phyloP scores from a whole-genome alignment of 1,284 basidiomycete species.

The Ganoderma sp. region DNA sequence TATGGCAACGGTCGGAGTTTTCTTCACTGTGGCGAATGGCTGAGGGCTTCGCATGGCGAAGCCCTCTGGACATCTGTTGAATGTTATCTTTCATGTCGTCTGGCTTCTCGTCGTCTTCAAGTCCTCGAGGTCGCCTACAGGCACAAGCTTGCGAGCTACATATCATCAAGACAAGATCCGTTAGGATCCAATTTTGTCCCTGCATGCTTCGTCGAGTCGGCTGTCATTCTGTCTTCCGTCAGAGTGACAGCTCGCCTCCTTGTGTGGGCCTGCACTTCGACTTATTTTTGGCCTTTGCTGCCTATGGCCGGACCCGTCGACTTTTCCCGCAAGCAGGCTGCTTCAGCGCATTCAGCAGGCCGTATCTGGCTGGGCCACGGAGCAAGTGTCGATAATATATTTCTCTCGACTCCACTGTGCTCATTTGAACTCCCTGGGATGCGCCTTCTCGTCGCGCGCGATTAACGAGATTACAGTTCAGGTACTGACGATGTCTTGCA shows the following conservation, averaged over 20 bases:
- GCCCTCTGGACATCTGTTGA: not conserved
- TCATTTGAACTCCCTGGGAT: not conserved
- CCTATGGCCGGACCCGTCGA: not conserved
- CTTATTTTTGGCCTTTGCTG: not conserved
- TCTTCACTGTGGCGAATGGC: not conserved
- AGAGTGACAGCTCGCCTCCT: not conserved
- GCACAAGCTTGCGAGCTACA: not conserved
- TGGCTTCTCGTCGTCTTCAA: not conserved
- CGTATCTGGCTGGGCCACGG: not conserved
- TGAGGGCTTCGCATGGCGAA: not conserved
- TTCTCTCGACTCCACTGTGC: not conserved
- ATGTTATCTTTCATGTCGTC: not conserved
- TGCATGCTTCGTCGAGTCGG: not conserved
- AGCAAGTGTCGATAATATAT: not conserved
- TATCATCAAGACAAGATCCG: not conserved
- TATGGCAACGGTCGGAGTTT: not conserved
- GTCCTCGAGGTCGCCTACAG: not conserved
- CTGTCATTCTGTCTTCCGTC: not conserved
- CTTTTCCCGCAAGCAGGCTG: not conserved
- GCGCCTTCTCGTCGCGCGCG: not conserved
- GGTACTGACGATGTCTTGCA: constrained; percentile 35
- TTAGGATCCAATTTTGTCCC: not conserved
- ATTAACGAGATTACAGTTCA: not conserved
- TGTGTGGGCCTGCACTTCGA: not conserved
- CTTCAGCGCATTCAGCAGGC: not conserved